Percentiles rank a stretch among this genome's conserved stretches.
Conservation (phyloP, 805 yeast genomes). For the Zygosaccharomyces siamensis region DNA sequence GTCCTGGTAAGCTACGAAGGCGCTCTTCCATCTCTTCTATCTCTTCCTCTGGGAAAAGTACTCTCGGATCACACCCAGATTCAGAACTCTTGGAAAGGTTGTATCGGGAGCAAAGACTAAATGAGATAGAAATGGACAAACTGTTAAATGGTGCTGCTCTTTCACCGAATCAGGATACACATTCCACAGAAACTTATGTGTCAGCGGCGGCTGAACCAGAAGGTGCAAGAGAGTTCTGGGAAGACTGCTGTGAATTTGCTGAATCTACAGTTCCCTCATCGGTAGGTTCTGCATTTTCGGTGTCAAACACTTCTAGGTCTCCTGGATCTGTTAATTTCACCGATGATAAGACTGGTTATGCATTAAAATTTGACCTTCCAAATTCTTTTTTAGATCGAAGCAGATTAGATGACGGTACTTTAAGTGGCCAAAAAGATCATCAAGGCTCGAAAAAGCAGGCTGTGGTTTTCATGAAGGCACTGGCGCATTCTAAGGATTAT, state of each 20-base stretch:
- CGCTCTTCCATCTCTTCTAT: background rate
- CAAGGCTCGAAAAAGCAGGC: background rate
- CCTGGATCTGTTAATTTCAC: background rate
- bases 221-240: background rate
- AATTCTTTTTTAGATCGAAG: background rate
- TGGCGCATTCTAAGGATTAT: background rate
- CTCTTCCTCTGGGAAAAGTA: background rate
- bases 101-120: background rate
- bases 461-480: background rate
- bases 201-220: background rate
- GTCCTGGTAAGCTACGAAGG: background rate
- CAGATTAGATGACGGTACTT: background rate
- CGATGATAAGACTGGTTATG: background rate
- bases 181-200: slow-evolving; percentile 1
- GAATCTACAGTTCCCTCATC: background rate
- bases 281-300: background rate
- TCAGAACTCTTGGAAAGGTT: background rate
- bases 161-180: background rate
- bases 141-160: background rate
- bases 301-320: background rate
- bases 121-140: slow-evolving; percentile 2
- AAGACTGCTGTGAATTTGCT: background rate
- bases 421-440: background rate
- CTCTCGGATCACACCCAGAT: background rate
- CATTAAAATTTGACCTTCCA: background rate